Base-by-base conservation (phyloP, 139 green algal genomes). In the Chlamydomonas incerta region DNA sequence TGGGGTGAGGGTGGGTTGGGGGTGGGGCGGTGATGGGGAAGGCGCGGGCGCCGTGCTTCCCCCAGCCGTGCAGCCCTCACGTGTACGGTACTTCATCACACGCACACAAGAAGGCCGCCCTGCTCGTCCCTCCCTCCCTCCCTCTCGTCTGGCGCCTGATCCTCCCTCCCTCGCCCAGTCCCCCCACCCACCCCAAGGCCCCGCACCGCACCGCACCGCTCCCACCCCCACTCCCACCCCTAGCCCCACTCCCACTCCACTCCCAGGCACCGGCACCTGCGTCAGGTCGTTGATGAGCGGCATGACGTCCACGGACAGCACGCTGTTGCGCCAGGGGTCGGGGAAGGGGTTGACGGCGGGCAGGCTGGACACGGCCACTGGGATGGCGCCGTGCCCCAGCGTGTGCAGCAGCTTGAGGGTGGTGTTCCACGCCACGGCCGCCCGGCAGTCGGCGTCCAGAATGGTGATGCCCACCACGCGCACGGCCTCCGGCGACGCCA, bases 381-480 rank as follows among this genome's bases (percentile, higher is more conserved):
- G 84, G 13, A 85, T 72, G 55, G 81, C 6, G 1, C 67, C 26
- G 21, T 60, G 37, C 5, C 68, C 68, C 46, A 85, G 57, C n/a
- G 68, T 68, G 34, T 85, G 68, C 52, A 88, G 74, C 58, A 88
- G 18, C 71, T 88, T 88, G 15, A 88, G 10, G 3, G 84, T 88
- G 14, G 72, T 88, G 75, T 88, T 88, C 10, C 60, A 68, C 52
- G 84, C 84, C 31, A 88, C 52, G 10, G 81, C 75, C 8, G 29
- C 75, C n/a, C 46, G 28, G 74, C 75, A 85, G 68, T 88, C 84
- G 4, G 75, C 84, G 28, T 88, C 84, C 8, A 88, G 29, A 17
- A 88, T 88, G 33, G 67, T 88, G 46, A 88, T 60, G 33, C 37
- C 83, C 71, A 86, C 17, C 20, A 86, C n/a, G 2, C 33, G 37